Percentiles rank a stretch among this genome's conserved stretches.
phyloP scores from a whole-genome alignment of 108 stramenopile species.

The Pseudonitzschia pungens region DNA sequence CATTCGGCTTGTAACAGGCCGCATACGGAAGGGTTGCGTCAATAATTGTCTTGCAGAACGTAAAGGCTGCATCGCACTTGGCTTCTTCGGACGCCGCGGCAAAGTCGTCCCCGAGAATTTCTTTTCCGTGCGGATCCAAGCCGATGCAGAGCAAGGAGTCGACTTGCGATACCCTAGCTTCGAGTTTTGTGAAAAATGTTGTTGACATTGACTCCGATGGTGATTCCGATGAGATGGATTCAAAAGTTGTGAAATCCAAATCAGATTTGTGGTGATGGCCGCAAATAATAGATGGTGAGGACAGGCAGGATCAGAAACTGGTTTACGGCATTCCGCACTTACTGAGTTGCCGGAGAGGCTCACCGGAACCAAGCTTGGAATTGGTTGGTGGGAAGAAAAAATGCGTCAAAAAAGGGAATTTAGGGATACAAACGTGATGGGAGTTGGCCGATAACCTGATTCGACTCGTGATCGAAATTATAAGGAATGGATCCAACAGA shows the following conservation, averaged over 20 bases:
- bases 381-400: slow-evolving; percentile 3
- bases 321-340: neutral
- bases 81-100: slow-evolving; percentile 35
- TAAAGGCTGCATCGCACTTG: slow-evolving; percentile 77
- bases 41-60: slow-evolving; percentile 91
- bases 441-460: neutral
- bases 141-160: slow-evolving; percentile 96
- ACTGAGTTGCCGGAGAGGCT: neutral
- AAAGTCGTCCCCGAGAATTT: slow-evolving; percentile 48
- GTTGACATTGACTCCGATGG: slow-evolving; percentile 8
- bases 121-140: slow-evolving; percentile 89
- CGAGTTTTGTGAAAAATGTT: slow-evolving; percentile 54
- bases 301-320: neutral
- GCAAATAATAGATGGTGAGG: neutral
- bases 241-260: slow-evolving; percentile 2
- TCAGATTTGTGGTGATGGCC: neutral
- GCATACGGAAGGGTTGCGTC: slow-evolving; percentile 80
- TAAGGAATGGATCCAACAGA: neutral
- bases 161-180: slow-evolving; percentile 48
- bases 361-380: neutral
- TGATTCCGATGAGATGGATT: neutral
- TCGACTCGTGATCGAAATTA: neutral
- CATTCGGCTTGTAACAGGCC: slow-evolving; percentile 97
- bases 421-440: neutral
- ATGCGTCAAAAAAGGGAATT: neutral